Conservation (phyloP, 805 yeast species). For the Sugiyamaella chiloensis region DNA sequence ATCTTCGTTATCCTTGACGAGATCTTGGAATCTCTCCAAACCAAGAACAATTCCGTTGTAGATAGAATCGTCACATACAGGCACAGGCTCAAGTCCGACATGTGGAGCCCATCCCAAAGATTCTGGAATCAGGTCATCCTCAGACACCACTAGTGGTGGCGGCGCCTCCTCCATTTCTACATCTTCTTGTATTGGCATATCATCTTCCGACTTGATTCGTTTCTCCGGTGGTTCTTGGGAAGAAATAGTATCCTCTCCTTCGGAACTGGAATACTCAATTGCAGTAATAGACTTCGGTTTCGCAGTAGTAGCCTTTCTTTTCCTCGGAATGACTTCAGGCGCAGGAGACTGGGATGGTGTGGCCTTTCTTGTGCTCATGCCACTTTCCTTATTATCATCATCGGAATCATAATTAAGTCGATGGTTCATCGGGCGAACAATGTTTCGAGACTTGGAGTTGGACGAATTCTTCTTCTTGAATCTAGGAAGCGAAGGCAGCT, state of each 20-base stretch:
- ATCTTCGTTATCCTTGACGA: conserved; percentile 76
- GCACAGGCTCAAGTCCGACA: conserved; percentile 43
- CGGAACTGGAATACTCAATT: conserved; percentile 48
- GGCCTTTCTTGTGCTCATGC: conserved; percentile 12
- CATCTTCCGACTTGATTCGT: neutral
- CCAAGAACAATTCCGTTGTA: conserved; percentile 35
- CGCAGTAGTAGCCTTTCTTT: conserved; percentile 1
- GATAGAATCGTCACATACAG: conserved; percentile 50
- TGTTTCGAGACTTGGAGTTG: conserved; percentile 10
- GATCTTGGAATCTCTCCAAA: conserved; percentile 48
- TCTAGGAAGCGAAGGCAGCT: conserved; percentile 28
- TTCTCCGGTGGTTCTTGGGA: neutral
- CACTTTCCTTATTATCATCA: conserved; percentile 26
- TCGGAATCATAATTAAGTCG: conserved; percentile 25
- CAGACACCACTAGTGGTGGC: conserved; percentile 8
- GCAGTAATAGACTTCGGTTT: conserved; percentile 2
- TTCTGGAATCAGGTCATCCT: conserved; percentile 25
- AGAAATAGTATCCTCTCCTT: conserved; percentile 28
- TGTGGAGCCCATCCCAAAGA: conserved; percentile 42
- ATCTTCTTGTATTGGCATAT: conserved; percentile 9
- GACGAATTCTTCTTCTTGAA: conserved; percentile 26
- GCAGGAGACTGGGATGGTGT: conserved; percentile 13
- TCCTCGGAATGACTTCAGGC: conserved; percentile 11
- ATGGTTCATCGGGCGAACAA: conserved; percentile 32
- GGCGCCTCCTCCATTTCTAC: conserved; percentile 16